Percentiles rank a stretch among this genome's conserved stretches.
phyloP scores from a whole-genome alignment of 2,329 filamentous ascomycete species.

The Microsporum canis region DNA sequence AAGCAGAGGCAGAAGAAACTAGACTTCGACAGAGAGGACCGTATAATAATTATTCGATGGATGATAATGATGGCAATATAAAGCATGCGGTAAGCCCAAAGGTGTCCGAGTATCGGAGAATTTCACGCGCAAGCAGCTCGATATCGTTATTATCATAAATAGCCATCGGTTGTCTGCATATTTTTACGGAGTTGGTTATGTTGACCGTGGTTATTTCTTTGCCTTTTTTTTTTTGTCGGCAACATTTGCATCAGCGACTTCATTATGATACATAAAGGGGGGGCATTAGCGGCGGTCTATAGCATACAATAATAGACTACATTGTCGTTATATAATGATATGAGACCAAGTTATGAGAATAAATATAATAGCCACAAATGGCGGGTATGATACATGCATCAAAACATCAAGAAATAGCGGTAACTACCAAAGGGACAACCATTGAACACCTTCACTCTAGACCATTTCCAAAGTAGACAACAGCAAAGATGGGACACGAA shows the following conservation, averaged over 20 bases:
- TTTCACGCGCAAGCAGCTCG: constrained; percentile 21
- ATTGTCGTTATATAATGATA: neutral
- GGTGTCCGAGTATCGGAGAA: constrained; percentile 25
- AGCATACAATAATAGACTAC: neutral
- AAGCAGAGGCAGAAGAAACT: constrained; percentile 11
- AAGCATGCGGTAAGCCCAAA: constrained; percentile 20
- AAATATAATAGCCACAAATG: neutral
- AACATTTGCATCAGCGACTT: neutral
- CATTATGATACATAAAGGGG: neutral
- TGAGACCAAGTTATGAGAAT: neutral
- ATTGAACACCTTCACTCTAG: neutral
- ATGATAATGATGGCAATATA: constrained; percentile 7
- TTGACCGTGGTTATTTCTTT: neutral
- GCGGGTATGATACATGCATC: neutral
- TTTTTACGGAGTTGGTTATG: neutral
- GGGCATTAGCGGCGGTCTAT: neutral
- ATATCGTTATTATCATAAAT: constrained; percentile 15
- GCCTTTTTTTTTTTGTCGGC: neutral
- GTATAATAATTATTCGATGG: neutral
- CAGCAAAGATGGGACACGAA: neutral
- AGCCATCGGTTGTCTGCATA: neutral
- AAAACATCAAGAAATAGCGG: neutral
- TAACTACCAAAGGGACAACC: neutral
- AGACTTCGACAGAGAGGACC: neutral
- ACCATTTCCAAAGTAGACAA: neutral